These are phyloP conservation scores for Ormosia semicastrata DNA, from an alignment of 306 rosid species.

Conservation along the genomic window DNA sequence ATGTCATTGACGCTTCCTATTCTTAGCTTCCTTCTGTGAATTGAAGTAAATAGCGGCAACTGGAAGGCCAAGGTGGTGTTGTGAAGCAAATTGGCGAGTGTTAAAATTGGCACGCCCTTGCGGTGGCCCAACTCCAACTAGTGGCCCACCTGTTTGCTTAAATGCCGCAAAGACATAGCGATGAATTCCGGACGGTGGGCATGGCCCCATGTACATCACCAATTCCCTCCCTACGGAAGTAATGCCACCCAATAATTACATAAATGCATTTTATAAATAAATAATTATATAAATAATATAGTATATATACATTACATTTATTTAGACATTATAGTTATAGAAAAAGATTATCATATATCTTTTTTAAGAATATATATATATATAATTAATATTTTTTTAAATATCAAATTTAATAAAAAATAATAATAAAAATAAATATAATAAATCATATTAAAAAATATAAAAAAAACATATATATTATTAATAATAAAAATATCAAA, in stretches of 20 bases:
- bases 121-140: neutral
- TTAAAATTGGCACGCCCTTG: slow-evolving; percentile 32
- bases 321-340: neutral
- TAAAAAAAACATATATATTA: too few relatives aligned
- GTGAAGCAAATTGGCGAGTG: slow-evolving; percentile 38
- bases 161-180: slow-evolving; percentile 32
- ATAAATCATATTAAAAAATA: too few relatives aligned
- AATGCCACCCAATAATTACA: neutral
- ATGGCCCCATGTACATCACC: slow-evolving; percentile 13
- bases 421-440: too few relatives aligned
- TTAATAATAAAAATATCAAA: too few relatives aligned
- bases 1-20: neutral
- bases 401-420: too few relatives aligned
- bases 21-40: slow-evolving; percentile 38
- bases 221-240: neutral
- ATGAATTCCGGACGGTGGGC: neutral
- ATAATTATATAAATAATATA: neutral
- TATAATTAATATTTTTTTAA: too few relatives aligned
- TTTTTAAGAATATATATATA: too few relatives aligned
- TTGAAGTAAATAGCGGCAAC: slow-evolving; percentile 48
- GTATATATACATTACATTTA: neutral
- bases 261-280: neutral
- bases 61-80: slow-evolving; percentile 36
- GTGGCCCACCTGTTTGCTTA: slow-evolving; percentile 22
- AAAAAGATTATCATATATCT: too few relatives aligned